Base-by-base conservation (phyloP, 768 basidiomycete genomes). In the Tulasnella sp. region DNA sequence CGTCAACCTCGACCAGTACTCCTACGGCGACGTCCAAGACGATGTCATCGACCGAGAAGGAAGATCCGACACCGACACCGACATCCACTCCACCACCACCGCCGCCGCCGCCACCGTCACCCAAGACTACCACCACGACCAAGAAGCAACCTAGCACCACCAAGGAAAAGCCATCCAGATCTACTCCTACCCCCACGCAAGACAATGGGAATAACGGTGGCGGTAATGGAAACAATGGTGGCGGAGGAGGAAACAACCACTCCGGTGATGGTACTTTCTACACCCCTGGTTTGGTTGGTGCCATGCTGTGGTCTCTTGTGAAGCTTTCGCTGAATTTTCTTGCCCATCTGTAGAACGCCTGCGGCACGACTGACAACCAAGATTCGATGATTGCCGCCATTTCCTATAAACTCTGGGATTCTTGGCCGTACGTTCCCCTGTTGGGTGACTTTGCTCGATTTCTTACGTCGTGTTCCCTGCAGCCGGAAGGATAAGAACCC, bases 181-280 rank as follows among this genome's bases (percentile, higher is more conserved):
- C 45, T n/a, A 48, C 45, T 48, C 45, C 45, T 12, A 48, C 45
- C 7, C 1, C 9, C 23, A 48, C 27, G 27, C 45, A 25, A 5
- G 34, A 25, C 5, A 32, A 17, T 48, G 45, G 34, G 27, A 45
- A 14, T 27, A 48, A 31, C 45, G 21, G 34, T 32, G 23, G 34
- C 23, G 45, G 8, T n/a, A 37, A 37, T 17, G 45, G 12, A 6
- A 17, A 48, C 9, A 17, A 31, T 8, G 19, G 19, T 32, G 34
- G 45, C 45, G 27, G 45, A 5, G n/a, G 52, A 6, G 25, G 39
- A 9, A 41, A 3, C 2, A 37, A n/a, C 17, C 25, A 27, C 23
- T 17, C 35, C 19, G 52, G 52, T 40, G 52, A 53, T 29, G 34
- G 4, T 11, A 53, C 52, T 21, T 53, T 53, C 52, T 53, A 53